phyloP scores from a whole-genome alignment of 1,139 yeast genomes.

The Geotrichum candidum region DNA sequence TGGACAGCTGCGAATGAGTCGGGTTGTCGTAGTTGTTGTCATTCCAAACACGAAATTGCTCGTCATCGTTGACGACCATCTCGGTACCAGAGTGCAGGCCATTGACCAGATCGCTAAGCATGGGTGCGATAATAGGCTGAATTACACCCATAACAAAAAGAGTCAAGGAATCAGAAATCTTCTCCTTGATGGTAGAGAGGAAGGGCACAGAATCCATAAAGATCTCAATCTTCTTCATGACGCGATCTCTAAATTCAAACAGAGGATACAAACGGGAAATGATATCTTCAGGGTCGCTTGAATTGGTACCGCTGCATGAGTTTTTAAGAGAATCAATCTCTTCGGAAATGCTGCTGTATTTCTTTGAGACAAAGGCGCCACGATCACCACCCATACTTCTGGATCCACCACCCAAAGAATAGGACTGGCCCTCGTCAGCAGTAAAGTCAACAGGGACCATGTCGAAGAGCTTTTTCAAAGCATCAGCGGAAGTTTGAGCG shows the following conservation, averaged over 20 bases:
- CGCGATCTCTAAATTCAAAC: conserved; percentile 24
- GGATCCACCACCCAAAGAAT: not conserved
- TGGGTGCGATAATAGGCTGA: conserved; percentile 26
- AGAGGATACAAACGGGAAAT: conserved; percentile 23
- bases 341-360: conserved; percentile 4
- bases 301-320: conserved; percentile 12
- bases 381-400: conserved; percentile 11
- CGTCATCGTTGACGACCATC: conserved; percentile 25
- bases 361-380: not conserved
- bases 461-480: conserved; percentile 14
- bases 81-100: conserved; percentile 23
- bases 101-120: conserved; percentile 21
- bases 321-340: conserved; percentile 13
- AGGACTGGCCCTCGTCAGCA: not conserved
- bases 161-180: conserved; percentile 25
- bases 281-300: conserved; percentile 15
- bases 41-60: conserved; percentile 27
- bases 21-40: conserved; percentile 24
- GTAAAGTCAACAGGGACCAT: conserved; percentile 17
- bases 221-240: conserved; percentile 22
- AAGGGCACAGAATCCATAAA: conserved; percentile 24
- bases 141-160: conserved; percentile 25
- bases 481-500: conserved; percentile 8
- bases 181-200: conserved; percentile 22
- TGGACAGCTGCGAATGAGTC: conserved; percentile 28